phyloP scores from a whole-genome alignment of 2,329 filamentous ascomycete genomes.

The Microdochium bolleyi region DNA sequence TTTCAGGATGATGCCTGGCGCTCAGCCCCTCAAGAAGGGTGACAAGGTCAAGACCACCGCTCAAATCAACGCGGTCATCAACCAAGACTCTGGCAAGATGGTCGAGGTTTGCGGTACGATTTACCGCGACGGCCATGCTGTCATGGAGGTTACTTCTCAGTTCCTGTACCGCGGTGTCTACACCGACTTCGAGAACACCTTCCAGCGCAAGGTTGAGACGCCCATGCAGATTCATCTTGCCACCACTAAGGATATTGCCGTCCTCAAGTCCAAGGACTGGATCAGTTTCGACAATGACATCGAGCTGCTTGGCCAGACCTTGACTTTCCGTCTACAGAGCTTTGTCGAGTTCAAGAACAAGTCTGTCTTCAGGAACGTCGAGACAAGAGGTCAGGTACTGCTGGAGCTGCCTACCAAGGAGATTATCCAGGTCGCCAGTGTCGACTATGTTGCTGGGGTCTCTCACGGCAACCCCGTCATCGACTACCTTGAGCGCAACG shows the following conservation, averaged over 20 bases:
- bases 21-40: slow-evolving; percentile 89
- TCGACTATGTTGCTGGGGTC: slow-evolving; percentile 85
- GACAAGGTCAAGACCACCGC: slow-evolving; percentile 89
- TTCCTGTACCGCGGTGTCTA: slow-evolving; percentile 94
- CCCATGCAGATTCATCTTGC: slow-evolving; percentile 87
- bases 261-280: slow-evolving; percentile 96
- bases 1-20: slow-evolving; percentile 97
- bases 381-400: slow-evolving; percentile 87
- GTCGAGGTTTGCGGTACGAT: slow-evolving; percentile 99
- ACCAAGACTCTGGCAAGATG: slow-evolving; percentile 98
- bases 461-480: slow-evolving; percentile 96
- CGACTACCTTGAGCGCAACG: slow-evolving; percentile 89
- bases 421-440: slow-evolving; percentile 91
- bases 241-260: slow-evolving; percentile 84
- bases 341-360: slow-evolving; percentile 92
- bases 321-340: slow-evolving; percentile 93
- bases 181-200: slow-evolving; percentile 93
- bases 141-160: slow-evolving; percentile 98
- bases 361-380: slow-evolving; percentile 81
- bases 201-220: slow-evolving; percentile 94
- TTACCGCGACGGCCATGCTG: slow-evolving; percentile 68
- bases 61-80: slow-evolving; percentile 95
- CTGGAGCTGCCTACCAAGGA: slow-evolving; percentile 95
- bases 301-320: slow-evolving; percentile 83
- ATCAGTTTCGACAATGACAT: slow-evolving; percentile 82